A percentile compares a stretch with the other conserved stretches of the same genome.
These are phyloP conservation scores for Arabidopsis hybrid DNA, from an alignment of 441 rosid species.

Conservation along the genomic window DNA sequence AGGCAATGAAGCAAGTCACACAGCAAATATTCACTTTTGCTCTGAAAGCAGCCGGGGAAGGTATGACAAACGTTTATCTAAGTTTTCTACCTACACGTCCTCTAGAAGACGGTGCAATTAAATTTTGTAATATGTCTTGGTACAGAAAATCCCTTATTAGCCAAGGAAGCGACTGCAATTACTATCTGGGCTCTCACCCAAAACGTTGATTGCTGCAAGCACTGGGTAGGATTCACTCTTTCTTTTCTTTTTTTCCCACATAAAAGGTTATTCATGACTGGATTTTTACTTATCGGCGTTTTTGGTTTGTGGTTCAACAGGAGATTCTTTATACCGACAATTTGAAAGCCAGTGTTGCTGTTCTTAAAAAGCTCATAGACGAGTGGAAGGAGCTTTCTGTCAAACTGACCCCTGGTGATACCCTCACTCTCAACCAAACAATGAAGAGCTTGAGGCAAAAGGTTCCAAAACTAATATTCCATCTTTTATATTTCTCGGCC, in stretches of 20 bases:
- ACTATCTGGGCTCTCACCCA: slow-evolving; percentile 77
- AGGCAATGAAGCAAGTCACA: slow-evolving; percentile 85
- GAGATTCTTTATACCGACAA: slow-evolving; percentile 76
- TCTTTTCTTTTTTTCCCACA: slow-evolving; percentile 3
- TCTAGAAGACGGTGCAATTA: not conserved
- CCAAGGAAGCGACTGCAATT: slow-evolving; percentile 76
- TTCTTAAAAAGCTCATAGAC: slow-evolving; percentile 66
- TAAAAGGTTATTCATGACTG: not conserved
- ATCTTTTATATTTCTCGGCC: not conserved
- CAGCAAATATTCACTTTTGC: slow-evolving; percentile 67
- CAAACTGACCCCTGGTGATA: slow-evolving; percentile 60
- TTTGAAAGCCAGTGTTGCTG: slow-evolving; percentile 62
- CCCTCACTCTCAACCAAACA: slow-evolving; percentile 54
- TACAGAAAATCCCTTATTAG: slow-evolving; percentile 65
- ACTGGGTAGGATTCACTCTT: slow-evolving; percentile 66
- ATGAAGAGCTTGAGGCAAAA: slow-evolving; percentile 68
- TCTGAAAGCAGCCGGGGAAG: slow-evolving; percentile 76
- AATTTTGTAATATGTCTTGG: not conserved
- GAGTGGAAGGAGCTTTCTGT: slow-evolving; percentile 68
- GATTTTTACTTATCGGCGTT: slow-evolving; percentile 16
- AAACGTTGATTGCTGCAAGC: slow-evolving; percentile 81
- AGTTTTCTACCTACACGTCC: not conserved
- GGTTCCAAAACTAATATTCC: slow-evolving; percentile 50
- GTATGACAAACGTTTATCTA: slow-evolving; percentile 44
- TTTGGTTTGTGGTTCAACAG: slow-evolving; percentile 44